These are phyloP conservation scores for Acanthamoeba triangularis DNA, from an alignment of 208 protist species.

Conservation along the genomic window DNA sequence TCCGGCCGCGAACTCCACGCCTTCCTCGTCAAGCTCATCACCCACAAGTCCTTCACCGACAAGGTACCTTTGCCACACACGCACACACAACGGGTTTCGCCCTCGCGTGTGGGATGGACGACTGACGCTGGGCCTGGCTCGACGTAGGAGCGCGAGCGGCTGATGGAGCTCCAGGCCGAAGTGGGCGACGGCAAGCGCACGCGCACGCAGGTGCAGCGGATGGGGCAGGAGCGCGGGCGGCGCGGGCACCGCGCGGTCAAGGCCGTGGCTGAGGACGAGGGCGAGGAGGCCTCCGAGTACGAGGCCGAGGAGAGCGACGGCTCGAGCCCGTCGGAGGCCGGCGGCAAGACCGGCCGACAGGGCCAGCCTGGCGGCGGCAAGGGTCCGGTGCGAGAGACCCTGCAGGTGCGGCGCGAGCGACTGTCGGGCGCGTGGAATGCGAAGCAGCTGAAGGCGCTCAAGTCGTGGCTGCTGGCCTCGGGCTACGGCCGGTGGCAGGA, in stretches of 20 bases:
- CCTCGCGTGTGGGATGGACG: too few species aligned
- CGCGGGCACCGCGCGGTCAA: background rate
- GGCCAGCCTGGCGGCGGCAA: background rate
- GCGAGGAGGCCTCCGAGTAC: constrained; percentile 11
- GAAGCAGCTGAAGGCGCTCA: constrained; percentile 28
- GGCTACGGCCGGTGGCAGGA: constrained; percentile 54
- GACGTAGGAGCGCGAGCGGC: background rate
- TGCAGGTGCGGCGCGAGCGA: background rate
- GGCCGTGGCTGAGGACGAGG: background rate
- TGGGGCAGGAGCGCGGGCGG: background rate
- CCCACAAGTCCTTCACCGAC: background rate
- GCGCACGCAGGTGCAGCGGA: constrained; percentile 14
- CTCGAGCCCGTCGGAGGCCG: background rate
- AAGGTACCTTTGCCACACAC: background rate
- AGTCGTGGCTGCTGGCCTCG: background rate
- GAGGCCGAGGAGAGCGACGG: background rate
- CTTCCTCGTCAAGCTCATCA: constrained; percentile 36
- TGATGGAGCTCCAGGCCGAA: background rate
- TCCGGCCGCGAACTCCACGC: background rate
- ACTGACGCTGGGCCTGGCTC: background rate
- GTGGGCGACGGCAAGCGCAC: constrained; percentile 34
- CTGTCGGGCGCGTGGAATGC: constrained; percentile 40
- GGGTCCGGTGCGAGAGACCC: background rate
- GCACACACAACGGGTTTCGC: too few species aligned
- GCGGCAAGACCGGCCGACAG: background rate